Evolutionary conservation across 2,329 filamentous ascomycete species (phyloP).

Genomic region (Cercospora canescens): DNA sequence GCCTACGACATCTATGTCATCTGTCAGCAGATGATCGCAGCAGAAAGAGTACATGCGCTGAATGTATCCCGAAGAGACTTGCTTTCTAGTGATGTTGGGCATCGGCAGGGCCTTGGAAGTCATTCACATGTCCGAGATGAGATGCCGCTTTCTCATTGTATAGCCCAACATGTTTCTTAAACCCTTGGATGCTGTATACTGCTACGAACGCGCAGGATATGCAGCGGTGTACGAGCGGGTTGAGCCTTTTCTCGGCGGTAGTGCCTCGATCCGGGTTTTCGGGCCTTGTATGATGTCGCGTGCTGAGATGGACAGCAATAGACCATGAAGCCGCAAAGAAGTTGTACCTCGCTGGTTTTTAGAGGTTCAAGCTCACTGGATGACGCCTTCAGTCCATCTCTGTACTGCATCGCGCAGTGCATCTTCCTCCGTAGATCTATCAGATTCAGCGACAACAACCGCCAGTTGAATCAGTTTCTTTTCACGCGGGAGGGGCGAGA

Average conservation of each 20-base stretch:
- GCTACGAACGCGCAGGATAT: background rate
- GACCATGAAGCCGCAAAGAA: background rate
- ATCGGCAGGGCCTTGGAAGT: no score
- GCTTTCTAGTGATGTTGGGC: no score
- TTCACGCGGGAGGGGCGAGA: no score
- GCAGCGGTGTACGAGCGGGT: background rate
- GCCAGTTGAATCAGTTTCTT: no score
- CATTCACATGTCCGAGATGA: no score
- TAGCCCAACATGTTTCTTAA: no score
- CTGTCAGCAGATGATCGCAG: no score
- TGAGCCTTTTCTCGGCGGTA: background rate
- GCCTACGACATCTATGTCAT: no score
- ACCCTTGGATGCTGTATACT: background rate
- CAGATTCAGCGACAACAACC: no score
- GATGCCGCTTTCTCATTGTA: no score
- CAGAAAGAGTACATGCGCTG: no score
- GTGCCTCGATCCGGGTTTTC: background rate
- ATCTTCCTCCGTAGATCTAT: background rate
- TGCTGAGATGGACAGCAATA: background rate
- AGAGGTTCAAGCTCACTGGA: background rate
- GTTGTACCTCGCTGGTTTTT: background rate
- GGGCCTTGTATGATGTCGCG: background rate
- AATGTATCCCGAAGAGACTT: no score
- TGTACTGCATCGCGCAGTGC: background rate
- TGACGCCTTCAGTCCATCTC: background rate